Base-by-base conservation (phyloP, 2,329 filamentous ascomycete genomes). In the Claviceps cyperi region DNA sequence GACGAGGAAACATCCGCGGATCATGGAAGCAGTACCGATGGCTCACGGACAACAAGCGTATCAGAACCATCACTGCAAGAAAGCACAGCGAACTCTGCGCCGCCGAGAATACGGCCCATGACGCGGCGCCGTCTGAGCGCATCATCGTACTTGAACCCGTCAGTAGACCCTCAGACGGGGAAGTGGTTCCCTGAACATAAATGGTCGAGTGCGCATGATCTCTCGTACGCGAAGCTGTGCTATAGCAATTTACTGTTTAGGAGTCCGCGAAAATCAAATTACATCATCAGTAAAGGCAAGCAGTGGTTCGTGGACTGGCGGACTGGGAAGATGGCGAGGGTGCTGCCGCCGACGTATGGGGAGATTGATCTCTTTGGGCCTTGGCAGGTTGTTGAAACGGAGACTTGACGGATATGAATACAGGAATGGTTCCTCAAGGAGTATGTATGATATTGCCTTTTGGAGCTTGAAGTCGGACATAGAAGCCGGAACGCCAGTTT, bases 241-340 rank as follows among this genome's bases (percentile, higher is more conserved):
- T 78, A 78, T 60, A 72, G 73, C n/a, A 74, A 77, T 47, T 64
- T 80, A 9, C 66, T 78, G 22, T 76, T 75, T 60, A 69, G 73
- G 51, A 75, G 72, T 52, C 77, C 77, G 22, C 67, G 77, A 48
- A 79, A 80, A 60, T 75, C 70, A 53, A 76, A 77, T 57, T 76
- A 75, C 55, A 71, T 80, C 51, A 71, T 80, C 57, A 68, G 68
- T 61, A 71, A 74, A 54, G 77, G 76, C 41, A 77, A 75, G 59
- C 69, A 75, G 57, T 80, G 76, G 75, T 70, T 71, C 52, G 74
- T 80, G 43, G 76, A 80, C 65, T 80, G 77, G 77, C 63, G 64
- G 14, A 78, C 75, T 15, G 77, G 77, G 38, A 69, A 70, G 50
- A 74, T 77, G 70, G 67, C 71, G 28, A 67, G 73, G 15, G 74